phyloP scores from a whole-genome alignment of 2,329 filamentous ascomycete genomes.

The Diaporthe destruens region DNA sequence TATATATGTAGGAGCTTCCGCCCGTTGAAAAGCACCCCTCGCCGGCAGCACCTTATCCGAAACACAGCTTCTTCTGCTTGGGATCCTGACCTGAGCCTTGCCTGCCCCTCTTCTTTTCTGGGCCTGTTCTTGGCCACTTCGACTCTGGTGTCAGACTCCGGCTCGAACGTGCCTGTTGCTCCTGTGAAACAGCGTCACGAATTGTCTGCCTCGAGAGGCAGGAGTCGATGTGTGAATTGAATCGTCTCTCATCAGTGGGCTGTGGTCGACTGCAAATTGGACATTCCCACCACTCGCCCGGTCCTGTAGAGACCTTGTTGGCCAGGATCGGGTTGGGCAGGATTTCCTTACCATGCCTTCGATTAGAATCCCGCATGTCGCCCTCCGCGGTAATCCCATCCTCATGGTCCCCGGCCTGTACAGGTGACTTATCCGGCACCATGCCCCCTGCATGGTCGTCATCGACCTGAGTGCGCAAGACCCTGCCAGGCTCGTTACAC shows the following conservation, averaged over 20 bases:
- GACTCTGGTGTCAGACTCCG: slow-evolving; percentile 52
- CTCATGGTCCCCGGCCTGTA: slow-evolving; percentile 43
- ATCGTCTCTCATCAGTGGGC: slow-evolving; percentile 76
- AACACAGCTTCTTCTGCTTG: slow-evolving; percentile 66
- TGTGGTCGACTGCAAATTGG: slow-evolving; percentile 89
- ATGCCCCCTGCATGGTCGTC: slow-evolving; percentile 72
- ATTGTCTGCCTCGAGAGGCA: slow-evolving; percentile 91
- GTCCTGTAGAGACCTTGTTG: slow-evolving; percentile 48
- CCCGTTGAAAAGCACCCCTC: background rate
- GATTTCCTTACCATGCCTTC: slow-evolving; percentile 66
- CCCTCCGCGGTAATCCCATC: slow-evolving; percentile 67
- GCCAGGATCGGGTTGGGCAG: slow-evolving; percentile 61
- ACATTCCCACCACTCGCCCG: slow-evolving; percentile 80
- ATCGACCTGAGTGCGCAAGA: slow-evolving; percentile 22
- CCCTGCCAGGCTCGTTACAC: slow-evolving; percentile 36
- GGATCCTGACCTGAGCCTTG: slow-evolving; percentile 53
- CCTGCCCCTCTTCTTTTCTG: slow-evolving; percentile 56
- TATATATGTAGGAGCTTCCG: background rate
- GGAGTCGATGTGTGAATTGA: slow-evolving; percentile 93
- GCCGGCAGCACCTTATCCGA: slow-evolving; percentile 53
- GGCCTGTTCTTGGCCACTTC: slow-evolving; percentile 52
- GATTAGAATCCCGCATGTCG: slow-evolving; percentile 52
- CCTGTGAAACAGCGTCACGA: slow-evolving; percentile 79
- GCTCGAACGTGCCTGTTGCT: slow-evolving; percentile 41
- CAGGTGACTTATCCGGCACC: slow-evolving; percentile 75